Conservation (phyloP, 768 basidiomycete species). For the Boletus patriciae region DNA sequence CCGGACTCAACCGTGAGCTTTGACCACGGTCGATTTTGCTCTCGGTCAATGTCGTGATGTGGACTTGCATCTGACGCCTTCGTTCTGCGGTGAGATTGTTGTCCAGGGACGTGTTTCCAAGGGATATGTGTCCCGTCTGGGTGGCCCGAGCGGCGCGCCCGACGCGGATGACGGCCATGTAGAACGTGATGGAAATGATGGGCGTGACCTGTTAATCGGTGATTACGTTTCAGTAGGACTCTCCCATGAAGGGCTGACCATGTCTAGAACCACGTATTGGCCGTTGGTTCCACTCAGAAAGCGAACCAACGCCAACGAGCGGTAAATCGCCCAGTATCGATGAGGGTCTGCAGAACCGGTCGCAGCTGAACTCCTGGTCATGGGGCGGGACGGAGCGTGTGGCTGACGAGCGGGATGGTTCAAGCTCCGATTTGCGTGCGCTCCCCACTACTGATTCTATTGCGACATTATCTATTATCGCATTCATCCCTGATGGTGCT, state of each 20-base stretch:
- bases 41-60: not conserved
- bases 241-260: not conserved
- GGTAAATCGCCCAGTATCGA: not conserved
- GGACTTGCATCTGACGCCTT: not conserved
- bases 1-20: no score
- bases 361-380: no score
- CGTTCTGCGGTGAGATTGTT: not conserved
- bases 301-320: not conserved
- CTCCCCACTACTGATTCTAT: no score
- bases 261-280: not conserved
- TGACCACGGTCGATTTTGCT: not conserved
- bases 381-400: no score
- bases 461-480: no score
- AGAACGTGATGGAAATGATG: not conserved
- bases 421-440: no score
- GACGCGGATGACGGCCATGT: not conserved
- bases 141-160: no score
- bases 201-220: not conserved
- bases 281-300: not conserved
- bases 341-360: not conserved
- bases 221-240: not conserved
- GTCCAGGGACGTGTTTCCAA: not conserved
- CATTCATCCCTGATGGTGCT: no score
- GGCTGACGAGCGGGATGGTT: no score
- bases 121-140: no score